Conservation (phyloP, 2,329 filamentous ascomycete species). For the Emmonsiellopsis sp. region DNA sequence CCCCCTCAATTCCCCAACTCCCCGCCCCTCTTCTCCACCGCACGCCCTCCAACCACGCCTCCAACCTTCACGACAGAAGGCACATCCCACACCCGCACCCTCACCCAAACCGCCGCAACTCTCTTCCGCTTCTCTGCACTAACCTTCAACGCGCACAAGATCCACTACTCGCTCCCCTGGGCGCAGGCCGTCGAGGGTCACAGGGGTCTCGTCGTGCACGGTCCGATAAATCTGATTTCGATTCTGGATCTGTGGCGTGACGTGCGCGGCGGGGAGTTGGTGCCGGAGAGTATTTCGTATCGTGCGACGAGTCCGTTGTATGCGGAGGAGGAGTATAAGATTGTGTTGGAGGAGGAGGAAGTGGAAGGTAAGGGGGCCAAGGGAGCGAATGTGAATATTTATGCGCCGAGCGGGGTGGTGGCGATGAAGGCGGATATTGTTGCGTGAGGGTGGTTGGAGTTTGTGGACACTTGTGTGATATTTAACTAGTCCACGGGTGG, state of each 20-base stretch:
- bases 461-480: neutral
- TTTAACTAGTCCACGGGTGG: neutral
- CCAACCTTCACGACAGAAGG: constrained; percentile 11
- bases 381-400: constrained; percentile 25
- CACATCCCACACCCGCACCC: constrained; percentile 22
- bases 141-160: constrained; percentile 37
- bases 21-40: constrained; percentile 2
- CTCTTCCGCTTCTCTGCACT: constrained; percentile 37
- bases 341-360: constrained; percentile 31
- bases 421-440: constrained; percentile 31
- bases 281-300: constrained; percentile 38
- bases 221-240: constrained; percentile 33
- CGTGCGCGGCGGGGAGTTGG: constrained; percentile 14
- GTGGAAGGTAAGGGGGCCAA: constrained; percentile 15
- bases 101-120: constrained; percentile 28
- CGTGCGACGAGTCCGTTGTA: constrained; percentile 42
- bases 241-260: constrained; percentile 38
- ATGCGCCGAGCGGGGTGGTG: constrained; percentile 21
- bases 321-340: constrained; percentile 38
- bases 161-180: constrained; percentile 36
- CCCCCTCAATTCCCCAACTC: constrained; percentile 3
- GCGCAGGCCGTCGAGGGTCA: constrained; percentile 35
- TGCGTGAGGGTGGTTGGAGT: neutral
- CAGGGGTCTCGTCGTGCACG: constrained; percentile 34
- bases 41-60: constrained; percentile 8